Base-by-base conservation (phyloP, 768 basidiomycete species). In the Imleria badia region DNA sequence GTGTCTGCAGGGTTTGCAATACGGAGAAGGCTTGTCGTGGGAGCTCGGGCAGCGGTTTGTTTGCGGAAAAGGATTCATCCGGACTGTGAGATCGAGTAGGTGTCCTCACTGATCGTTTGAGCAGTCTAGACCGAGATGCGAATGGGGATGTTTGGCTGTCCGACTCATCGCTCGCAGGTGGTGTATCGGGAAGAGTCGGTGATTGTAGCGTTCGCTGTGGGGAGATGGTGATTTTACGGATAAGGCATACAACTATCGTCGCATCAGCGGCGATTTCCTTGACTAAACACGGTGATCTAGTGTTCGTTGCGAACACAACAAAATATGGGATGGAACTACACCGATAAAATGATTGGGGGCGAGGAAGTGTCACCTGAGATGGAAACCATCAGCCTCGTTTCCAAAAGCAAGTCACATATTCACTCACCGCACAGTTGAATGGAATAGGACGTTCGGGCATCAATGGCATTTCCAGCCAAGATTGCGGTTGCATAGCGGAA, bases 381-480 rank as follows among this genome's bases (percentile, higher is more conserved):
- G 31, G 35, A 23, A 29, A 48, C 46, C 36, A 43, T 53, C 40
- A 51, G 54, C 26, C 26, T 35, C 49, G 38, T 23, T 33, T 39
- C 35, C n/a, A 26, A 34, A 22, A 36, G 7, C 2, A 55, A 48
- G 13, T 3, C 14, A 22, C 15, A 29, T 4, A 34, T n/a, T 22
- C 6, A 76, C 86, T 66, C 60, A 89, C 88, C 22, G 83, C 86
- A 66, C 85, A 87, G 35, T 76, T 78, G 65, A 86, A 83, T 5
- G 86, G 82, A 22, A 87, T 76, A 0, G 77, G 76, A 23, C 86
- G 79, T 61, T 88, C 86, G 2, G 82, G 72, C 52, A 76, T 78
- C 39, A 90, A 69, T 34, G 85, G 82, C 68, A 86, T 80, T 66
- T 89, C 88, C 20, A 87, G 61, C 87, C 88, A 90, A 0, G 81